phyloP scores from a whole-genome alignment of 805 yeast species.

The Myxozyma monticola region DNA sequence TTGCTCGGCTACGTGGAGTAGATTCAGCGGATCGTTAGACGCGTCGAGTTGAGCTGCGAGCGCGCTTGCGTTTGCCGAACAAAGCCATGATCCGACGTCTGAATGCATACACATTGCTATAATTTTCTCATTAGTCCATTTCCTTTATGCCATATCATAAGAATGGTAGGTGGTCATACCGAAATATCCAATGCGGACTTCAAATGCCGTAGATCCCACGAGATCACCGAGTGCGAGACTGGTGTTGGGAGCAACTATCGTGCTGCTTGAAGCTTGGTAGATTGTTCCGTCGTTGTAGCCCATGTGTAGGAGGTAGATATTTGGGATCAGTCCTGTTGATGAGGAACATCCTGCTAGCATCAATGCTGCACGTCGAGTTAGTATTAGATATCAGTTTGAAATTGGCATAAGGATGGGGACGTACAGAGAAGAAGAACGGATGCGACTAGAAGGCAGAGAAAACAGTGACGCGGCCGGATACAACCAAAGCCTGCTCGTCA shows the following conservation, averaged over 20 bases:
- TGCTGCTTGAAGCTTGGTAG: slow-evolving; percentile 6
- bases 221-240: slow-evolving; percentile 8
- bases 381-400: background rate
- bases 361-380: slow-evolving; percentile 14
- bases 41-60: slow-evolving; percentile 11
- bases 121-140: background rate
- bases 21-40: slow-evolving; percentile 24
- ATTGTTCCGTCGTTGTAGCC: slow-evolving; percentile 27
- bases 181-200: slow-evolving; percentile 27
- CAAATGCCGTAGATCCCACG: slow-evolving; percentile 19
- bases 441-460: no score
- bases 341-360: slow-evolving; percentile 28
- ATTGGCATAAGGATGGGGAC: background rate
- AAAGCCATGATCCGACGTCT: slow-evolving; percentile 19
- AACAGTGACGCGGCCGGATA: no score
- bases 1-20: slow-evolving; percentile 17
- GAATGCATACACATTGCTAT: slow-evolving; percentile 14
- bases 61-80: slow-evolving; percentile 21
- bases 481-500: no score
- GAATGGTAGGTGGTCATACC: slow-evolving; percentile 13
- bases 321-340: slow-evolving; percentile 13
- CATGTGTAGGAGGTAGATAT: slow-evolving; percentile 19
- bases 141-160: background rate
- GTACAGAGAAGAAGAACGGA: slow-evolving; percentile 14
- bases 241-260: slow-evolving; percentile 17